Percentiles rank a stretch among this genome's conserved stretches.
phyloP scores from a whole-genome alignment of 768 basidiomycete genomes.

The Phaeolepiota aurea region DNA sequence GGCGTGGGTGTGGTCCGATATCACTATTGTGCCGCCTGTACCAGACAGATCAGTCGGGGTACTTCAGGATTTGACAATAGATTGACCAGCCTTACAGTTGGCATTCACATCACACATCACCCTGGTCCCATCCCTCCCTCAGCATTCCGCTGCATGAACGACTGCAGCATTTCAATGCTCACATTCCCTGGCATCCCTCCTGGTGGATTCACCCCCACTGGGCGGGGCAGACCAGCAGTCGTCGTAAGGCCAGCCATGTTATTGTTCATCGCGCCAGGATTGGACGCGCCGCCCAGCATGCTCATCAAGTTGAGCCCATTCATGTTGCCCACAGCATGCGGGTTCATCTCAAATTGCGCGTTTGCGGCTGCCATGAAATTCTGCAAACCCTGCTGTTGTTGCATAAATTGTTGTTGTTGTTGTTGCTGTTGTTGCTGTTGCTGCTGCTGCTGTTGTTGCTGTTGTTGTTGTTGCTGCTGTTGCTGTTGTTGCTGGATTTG shows the following conservation, averaged over 20 bases:
- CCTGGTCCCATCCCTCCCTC: conserved; percentile 9
- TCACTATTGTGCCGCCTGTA: too few relatives aligned
- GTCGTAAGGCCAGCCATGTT: conserved; percentile 1
- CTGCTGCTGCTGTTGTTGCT: conserved; percentile 6
- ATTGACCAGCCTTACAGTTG: too few relatives aligned
- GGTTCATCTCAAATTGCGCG: conserved; percentile 3
- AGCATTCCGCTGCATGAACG: conserved; percentile 30
- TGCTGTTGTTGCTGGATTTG: neutral
- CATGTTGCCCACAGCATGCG: neutral
- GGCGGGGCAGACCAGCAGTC: conserved; percentile 10
- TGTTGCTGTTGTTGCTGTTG: conserved; percentile 15
- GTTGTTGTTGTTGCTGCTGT: conserved; percentile 12
- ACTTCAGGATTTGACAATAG: too few relatives aligned
- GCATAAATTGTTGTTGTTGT: conserved; percentile 6
- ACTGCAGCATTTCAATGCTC: conserved; percentile 33
- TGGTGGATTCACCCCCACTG: conserved; percentile 8
- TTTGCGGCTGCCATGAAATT: conserved; percentile 3
- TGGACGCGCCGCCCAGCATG: neutral
- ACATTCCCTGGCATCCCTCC: conserved; percentile 15
- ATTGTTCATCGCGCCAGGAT: conserved; percentile 3
- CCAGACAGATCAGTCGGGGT: too few relatives aligned
- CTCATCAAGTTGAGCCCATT: conserved; percentile 5
- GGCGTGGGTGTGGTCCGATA: too few relatives aligned
- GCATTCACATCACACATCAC: neutral
- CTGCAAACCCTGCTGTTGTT: conserved; percentile 4